Base-by-base conservation (phyloP, 306 rosid species). In the peach (Prunus persica) region DNA sequence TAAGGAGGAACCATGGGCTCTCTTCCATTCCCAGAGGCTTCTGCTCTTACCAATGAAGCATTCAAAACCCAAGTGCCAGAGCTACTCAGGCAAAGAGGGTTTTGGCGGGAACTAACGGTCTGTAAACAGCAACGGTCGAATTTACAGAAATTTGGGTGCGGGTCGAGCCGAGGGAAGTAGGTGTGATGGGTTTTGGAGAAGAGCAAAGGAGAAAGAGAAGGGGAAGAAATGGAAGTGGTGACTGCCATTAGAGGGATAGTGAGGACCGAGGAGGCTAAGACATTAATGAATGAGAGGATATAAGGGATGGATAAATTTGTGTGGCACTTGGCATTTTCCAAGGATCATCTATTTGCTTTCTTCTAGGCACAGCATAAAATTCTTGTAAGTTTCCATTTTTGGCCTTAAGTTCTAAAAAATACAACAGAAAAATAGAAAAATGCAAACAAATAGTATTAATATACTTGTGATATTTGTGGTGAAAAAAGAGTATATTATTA, bases 1-100 rank as follows among this genome's bases (percentile, higher is more conserved):
- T 78, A 94, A 76, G 98, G 97, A 57, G 96, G 93, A 50, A 85
- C 67, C 95, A 87, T 88, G 55, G 97, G 86, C 45, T 83, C 66
- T 41, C 69, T 58, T 9, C 34, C 15, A 13, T 27, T 49, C 14
- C 25, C 63, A 71, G 87, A 81, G 63, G 81, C 78, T 24, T 56
- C 72, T 11, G 86, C 79, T 20, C 68, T 55, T 52, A 56, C 69
- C 6, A 49, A 66, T 2, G 61, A 24, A 68, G 82, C 56, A 27
- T 6, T 71, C 11, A 70, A 32, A 68, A 25, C 85, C 67, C 67
- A 46, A 58, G 62, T 71, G 19, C 47, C n/a, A 8, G 49, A 58
- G 49, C 56, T 62, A 62, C 62, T 78, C 71, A 54, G 51, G 55
- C 45, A 11, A 8, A 7, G 28, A 76, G 46, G 67, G 69, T 50